These are phyloP conservation scores for Adenanthera pavonina DNA, from an alignment of 306 rosid species.

Conservation along the genomic window DNA sequence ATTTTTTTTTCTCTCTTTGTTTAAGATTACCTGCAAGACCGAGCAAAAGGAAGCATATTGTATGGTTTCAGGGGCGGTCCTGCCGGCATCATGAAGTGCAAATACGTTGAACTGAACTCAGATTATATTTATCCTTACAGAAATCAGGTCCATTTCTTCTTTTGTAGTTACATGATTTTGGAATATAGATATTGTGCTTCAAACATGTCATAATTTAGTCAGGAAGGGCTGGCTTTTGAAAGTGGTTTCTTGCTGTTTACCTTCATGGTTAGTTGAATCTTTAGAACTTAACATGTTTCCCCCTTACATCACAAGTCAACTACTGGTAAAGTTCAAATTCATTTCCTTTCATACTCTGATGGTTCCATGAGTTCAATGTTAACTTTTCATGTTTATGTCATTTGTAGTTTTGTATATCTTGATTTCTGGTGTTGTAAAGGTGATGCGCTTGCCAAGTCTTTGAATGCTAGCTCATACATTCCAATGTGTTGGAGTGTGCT, in stretches of 20 bases:
- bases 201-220: neutral
- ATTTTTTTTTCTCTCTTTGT: neutral
- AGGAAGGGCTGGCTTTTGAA: neutral
- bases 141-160: constrained; percentile 68
- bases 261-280: neutral
- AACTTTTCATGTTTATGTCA: neutral
- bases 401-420: neutral
- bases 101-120: constrained; percentile 72
- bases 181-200: neutral
- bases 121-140: constrained; percentile 90
- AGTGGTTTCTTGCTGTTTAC: neutral
- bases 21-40: constrained; percentile 89
- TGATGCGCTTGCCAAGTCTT: constrained; percentile 9
- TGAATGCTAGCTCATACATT: neutral
- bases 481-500: neutral
- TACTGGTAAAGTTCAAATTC: neutral
- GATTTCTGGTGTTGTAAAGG: constrained; percentile 15
- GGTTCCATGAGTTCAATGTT: constrained; percentile 19
- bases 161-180: neutral
- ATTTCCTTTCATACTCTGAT: neutral
- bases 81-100: constrained; percentile 95
- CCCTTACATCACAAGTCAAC: neutral
- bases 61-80: constrained; percentile 98
- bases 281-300: neutral
- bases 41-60: constrained; percentile 75